A percentile compares a stretch with the other conserved stretches of the same genome.
Evolutionary conservation across 1,284 basidiomycete species (phyloP).

Genomic region (Tilletia walkeri): DNA sequence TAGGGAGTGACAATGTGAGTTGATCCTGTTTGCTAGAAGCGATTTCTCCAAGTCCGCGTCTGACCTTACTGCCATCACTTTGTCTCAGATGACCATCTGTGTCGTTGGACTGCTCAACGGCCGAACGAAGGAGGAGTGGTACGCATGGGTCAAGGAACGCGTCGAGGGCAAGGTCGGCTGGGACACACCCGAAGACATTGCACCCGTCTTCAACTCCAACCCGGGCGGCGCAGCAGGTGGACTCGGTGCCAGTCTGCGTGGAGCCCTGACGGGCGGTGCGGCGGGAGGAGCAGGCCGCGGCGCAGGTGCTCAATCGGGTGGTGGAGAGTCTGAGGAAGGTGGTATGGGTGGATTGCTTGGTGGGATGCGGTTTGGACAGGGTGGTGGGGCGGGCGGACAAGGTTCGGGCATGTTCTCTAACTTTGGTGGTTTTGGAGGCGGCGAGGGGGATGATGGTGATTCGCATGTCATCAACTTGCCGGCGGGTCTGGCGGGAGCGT

Average conservation of each 20-base stretch:
- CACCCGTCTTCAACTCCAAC: constrained; percentile 63
- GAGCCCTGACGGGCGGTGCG: constrained; percentile 23
- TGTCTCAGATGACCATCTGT: constrained; percentile 76
- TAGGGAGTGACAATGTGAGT: constrained; percentile 85
- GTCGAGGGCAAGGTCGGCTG: constrained; percentile 73
- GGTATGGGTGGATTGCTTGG: not conserved
- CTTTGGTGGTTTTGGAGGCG: constrained; percentile 43
- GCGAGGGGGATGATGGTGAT: constrained; percentile 34
- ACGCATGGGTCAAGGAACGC: constrained; percentile 81
- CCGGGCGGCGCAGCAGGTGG: constrained; percentile 22
- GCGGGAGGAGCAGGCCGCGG: not conserved
- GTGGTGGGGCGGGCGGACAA: constrained; percentile 29
- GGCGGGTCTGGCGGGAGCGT: constrained; percentile 39
- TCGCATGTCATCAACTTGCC: constrained; percentile 30
- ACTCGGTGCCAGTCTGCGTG: constrained; percentile 12
- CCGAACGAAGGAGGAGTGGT: constrained; percentile 87
- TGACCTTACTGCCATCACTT: too few relatives aligned
- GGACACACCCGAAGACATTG: constrained; percentile 64
- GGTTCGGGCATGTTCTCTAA: constrained; percentile 45
- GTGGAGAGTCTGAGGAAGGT: not conserved
- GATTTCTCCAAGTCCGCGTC: too few relatives aligned
- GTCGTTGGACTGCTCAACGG: constrained; percentile 85
- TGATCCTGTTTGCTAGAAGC: too few relatives aligned
- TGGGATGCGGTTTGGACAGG: constrained; percentile 21
- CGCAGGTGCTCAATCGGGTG: not conserved